These are phyloP conservation scores for Apiospora malaysiana DNA, from an alignment of 2,329 filamentous ascomycete species.

Conservation along the genomic window DNA sequence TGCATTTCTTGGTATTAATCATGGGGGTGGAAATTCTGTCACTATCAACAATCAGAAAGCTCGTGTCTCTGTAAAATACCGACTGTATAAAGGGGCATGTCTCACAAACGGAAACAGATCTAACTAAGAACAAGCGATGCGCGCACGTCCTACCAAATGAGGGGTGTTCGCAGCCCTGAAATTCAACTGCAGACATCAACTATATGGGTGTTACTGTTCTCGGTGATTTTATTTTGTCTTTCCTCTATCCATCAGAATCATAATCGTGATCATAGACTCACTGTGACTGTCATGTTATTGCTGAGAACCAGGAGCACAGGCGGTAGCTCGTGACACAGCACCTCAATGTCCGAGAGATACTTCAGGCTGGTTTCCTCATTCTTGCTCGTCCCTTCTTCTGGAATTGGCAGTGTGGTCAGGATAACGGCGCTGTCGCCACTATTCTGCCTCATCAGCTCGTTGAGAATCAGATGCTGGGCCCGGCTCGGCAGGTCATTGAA, in stretches of 20 bases:
- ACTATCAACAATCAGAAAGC: too few species aligned
- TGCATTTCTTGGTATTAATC: too few species aligned
- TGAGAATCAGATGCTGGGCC: conserved; percentile 85
- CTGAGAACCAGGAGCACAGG: conserved; percentile 81
- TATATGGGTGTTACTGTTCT: neutral
- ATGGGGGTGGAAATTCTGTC: too few species aligned
- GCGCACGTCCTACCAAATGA: neutral
- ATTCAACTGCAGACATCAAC: neutral
- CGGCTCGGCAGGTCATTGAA: conserved; percentile 88
- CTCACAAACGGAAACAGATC: neutral
- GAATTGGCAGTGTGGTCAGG: conserved; percentile 84
- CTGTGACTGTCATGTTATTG: conserved; percentile 89
- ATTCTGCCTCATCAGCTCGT: conserved; percentile 77
- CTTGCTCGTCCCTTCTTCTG: conserved; percentile 74
- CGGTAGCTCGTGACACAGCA: conserved; percentile 77
- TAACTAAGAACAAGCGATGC: neutral
- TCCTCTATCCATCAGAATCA: neutral
- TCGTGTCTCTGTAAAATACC: too few species aligned
- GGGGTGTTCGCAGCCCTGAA: neutral
- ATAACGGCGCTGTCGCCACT: conserved; percentile 76
- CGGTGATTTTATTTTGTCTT: neutral
- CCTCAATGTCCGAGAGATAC: conserved; percentile 79
- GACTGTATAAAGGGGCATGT: too few species aligned
- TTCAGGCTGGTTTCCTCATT: conserved; percentile 73
- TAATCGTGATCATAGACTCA: conserved; percentile 59